phyloP scores from a whole-genome alignment of 2,329 filamentous ascomycete species.

The Cordyceps cicadae region DNA sequence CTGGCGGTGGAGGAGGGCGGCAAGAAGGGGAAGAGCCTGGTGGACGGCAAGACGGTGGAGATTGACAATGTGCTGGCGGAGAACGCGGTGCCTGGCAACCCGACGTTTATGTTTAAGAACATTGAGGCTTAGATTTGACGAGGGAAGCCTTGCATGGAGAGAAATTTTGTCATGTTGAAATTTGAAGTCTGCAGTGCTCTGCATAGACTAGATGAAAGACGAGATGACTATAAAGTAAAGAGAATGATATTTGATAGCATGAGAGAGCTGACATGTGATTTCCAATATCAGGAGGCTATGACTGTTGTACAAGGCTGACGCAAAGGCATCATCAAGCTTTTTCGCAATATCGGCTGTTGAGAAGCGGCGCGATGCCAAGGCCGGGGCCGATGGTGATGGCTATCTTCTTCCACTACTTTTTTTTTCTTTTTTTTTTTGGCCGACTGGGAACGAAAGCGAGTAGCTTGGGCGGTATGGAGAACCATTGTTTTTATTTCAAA shows the following conservation, averaged over 20 bases:
- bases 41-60: constrained; percentile 46
- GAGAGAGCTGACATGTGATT: neutral
- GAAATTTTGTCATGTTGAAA: neutral
- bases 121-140: constrained; percentile 36
- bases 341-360: neutral
- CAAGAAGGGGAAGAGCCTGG: constrained; percentile 53
- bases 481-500: neutral
- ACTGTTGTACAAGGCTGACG: neutral
- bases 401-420: too few species aligned
- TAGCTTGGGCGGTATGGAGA: neutral
- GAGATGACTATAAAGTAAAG: neutral
- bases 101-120: constrained; percentile 81
- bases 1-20: constrained; percentile 62
- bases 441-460: too few species aligned
- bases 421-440: too few species aligned
- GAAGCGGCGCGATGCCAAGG: neutral
- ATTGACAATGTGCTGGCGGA: constrained; percentile 53
- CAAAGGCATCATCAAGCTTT: neutral
- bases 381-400: neutral
- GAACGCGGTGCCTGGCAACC: constrained; percentile 70
- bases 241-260: neutral
- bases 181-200: neutral
- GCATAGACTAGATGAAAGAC: neutral
- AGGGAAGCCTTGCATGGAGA: neutral
- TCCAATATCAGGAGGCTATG: neutral